phyloP scores from a whole-genome alignment of 2,329 filamentous ascomycete species.

The Byssoonygena ceratinophila region DNA sequence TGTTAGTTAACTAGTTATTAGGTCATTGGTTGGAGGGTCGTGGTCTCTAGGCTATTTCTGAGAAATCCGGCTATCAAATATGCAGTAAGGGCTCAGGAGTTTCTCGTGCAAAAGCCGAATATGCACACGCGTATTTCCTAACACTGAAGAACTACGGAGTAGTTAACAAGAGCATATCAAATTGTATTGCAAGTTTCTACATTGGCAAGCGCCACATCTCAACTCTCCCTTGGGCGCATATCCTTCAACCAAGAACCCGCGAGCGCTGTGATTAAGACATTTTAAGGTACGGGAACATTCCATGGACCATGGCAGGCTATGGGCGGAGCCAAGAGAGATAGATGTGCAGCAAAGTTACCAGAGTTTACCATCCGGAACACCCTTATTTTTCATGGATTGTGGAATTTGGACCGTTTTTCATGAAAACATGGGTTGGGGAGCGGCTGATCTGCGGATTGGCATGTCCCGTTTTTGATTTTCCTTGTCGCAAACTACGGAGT shows the following conservation, averaged over 20 bases:
- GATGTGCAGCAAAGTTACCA: slow-evolving; percentile 11
- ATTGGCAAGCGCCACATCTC: too few relatives aligned
- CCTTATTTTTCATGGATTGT: neutral
- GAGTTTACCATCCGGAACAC: neutral
- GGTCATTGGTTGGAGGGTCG: too few relatives aligned
- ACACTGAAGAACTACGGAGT: too few relatives aligned
- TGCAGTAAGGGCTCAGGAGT: too few relatives aligned
- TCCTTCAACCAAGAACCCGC: too few relatives aligned
- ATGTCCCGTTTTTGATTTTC: neutral
- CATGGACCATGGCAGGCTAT: neutral
- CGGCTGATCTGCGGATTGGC: slow-evolving; percentile 11
- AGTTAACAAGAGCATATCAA: too few relatives aligned
- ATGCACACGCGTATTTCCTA: too few relatives aligned
- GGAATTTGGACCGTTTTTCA: slow-evolving; percentile 7
- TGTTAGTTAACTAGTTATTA: too few relatives aligned
- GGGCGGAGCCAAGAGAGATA: neutral
- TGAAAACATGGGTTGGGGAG: slow-evolving; percentile 7
- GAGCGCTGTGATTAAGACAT: neutral
- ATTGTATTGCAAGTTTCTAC: too few relatives aligned
- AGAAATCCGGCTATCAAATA: too few relatives aligned
- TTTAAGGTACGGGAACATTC: slow-evolving; percentile 8
- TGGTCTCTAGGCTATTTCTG: too few relatives aligned
- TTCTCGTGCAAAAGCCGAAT: too few relatives aligned
- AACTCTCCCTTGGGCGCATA: neutral
- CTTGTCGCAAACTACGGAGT: neutral